phyloP scores from a whole-genome alignment of 768 basidiomycete species.

The Gyrodon lividus region DNA sequence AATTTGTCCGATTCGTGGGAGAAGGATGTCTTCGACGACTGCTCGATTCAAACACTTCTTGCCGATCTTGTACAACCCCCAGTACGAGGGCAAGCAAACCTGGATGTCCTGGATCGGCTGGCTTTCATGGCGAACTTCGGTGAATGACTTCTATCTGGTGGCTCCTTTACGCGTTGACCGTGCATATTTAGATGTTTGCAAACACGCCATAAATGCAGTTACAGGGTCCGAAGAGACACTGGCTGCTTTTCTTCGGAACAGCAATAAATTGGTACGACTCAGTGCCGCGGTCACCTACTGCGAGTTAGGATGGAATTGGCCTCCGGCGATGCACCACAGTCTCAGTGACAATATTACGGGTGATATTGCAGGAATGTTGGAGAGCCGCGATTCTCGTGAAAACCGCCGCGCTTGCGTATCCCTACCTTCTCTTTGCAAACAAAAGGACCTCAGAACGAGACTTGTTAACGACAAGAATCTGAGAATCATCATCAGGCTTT shows the following conservation, averaged over 20 bases:
- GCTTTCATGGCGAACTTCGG: slow-evolving; percentile 32
- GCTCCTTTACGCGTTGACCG: background rate
- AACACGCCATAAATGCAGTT: slow-evolving; percentile 1
- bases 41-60: slow-evolving; percentile 17
- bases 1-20: slow-evolving; percentile 24
- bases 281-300: slow-evolving; percentile 26
- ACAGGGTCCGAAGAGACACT: slow-evolving; percentile 8
- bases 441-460: slow-evolving; percentile 4
- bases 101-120: slow-evolving; percentile 26
- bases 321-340: slow-evolving; percentile 4
- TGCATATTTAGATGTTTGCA: slow-evolving; percentile 13
- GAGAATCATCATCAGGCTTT: slow-evolving; percentile 17
- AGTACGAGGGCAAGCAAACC: slow-evolving; percentile 8
- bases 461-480: slow-evolving; percentile 20
- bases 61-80: slow-evolving; percentile 17
- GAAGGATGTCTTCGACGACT: slow-evolving; percentile 27
- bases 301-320: slow-evolving; percentile 24
- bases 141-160: slow-evolving; percentile 1
- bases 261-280: slow-evolving; percentile 19
- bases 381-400: slow-evolving; percentile 2
- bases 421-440: slow-evolving; percentile 29
- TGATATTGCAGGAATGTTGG: slow-evolving; percentile 18
- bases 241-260: slow-evolving; percentile 13
- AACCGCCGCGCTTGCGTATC: slow-evolving; percentile 26
- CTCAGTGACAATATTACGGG: slow-evolving; percentile 2